Evolutionary conservation across 2,329 filamentous ascomycete genomes (phyloP), one percentile per base, ranked within the genome.

Genomic region (Fonsecaea nubica): DNA sequence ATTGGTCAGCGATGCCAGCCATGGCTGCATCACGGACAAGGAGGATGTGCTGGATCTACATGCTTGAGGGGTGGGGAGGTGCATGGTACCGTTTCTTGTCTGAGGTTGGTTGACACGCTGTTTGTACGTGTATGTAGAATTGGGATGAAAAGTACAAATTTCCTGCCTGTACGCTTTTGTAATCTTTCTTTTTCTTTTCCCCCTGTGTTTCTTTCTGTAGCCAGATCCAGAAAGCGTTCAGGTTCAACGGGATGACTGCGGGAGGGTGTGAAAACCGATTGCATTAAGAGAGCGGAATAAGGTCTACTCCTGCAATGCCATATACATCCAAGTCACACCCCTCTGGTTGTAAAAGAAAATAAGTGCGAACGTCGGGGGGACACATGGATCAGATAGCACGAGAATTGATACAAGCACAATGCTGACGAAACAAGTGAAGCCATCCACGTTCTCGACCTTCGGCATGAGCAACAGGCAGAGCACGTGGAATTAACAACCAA

Each of bases 21-120:
- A 80, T 62, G 81, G 81, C 56, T 83, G 80, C 72, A 80, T 83
- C 64, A 83, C 81, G 50, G 81, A 83, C 72, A 70, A 75, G 68
- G 71, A 70, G 54, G 68, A 67, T 36, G 57, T 60, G 15, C 12
- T 68, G 56, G 50, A 58, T 35, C 4, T 68, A n/a, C 63, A 69
- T 62, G 56, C 59, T 42, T 69, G 52, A 36, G 35, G 42, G 40
- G 21, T 45, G 40, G 13, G 12, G 5, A 25, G 38, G 38, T 15
- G 38, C 12, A 15, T 36, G 35, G 35, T 36, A 36, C 10, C 10
- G 35, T 36, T 4, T 5, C 35, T 36, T 36, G 7, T 36, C 10
- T 36, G 35, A 12, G 10, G 35, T 12, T 36, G 35, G 35, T 36
- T 36, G 35, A 36, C 35, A 36, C 35, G 3, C 35, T 36, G 7